Conservation (phyloP, 2,329 filamentous ascomycete species). For the Diaporthe australafricana region DNA sequence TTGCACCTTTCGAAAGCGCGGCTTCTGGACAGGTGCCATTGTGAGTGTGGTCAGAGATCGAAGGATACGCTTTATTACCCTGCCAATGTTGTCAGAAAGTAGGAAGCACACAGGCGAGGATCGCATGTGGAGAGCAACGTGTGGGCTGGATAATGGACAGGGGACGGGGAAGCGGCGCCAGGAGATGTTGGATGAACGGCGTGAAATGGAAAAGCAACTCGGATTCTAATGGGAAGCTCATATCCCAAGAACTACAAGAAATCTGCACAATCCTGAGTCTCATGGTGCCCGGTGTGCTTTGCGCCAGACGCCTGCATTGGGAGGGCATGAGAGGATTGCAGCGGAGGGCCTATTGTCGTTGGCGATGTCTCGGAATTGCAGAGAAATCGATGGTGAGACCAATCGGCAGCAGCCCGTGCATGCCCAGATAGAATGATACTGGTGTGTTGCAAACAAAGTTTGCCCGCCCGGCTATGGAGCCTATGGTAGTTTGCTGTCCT, state of each 20-base stretch:
- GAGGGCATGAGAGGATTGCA: neutral
- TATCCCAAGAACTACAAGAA: slow-evolving; percentile 23
- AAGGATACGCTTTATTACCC: slow-evolving; percentile 39
- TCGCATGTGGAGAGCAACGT: neutral
- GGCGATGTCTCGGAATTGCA: slow-evolving; percentile 1
- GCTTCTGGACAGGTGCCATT: slow-evolving; percentile 66
- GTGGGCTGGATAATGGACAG: slow-evolving; percentile 2
- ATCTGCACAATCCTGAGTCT: slow-evolving; percentile 12
- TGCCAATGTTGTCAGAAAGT: slow-evolving; percentile 39
- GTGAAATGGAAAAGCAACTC: slow-evolving; percentile 6
- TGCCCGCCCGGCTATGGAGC: neutral
- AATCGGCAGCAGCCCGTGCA: slow-evolving; percentile 3
- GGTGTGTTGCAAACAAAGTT: slow-evolving; percentile 6
- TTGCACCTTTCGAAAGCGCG: slow-evolving; percentile 85
- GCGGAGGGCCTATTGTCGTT: neutral
- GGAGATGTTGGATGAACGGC: neutral
- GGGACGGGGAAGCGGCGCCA: neutral
- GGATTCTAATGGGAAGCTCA: neutral
- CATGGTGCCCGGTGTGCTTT: neutral
- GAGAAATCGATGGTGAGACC: slow-evolving; percentile 18
- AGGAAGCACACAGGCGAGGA: neutral
- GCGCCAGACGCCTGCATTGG: slow-evolving; percentile 8
- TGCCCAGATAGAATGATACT: neutral
- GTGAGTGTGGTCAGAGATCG: slow-evolving; percentile 46
- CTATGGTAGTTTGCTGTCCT: slow-evolving; percentile 10